Evolutionary conservation across 2,329 filamentous ascomycete genomes (phyloP), one percentile per base, ranked within the genome.

Genomic region (Bimuria novae-zelandiae): DNA sequence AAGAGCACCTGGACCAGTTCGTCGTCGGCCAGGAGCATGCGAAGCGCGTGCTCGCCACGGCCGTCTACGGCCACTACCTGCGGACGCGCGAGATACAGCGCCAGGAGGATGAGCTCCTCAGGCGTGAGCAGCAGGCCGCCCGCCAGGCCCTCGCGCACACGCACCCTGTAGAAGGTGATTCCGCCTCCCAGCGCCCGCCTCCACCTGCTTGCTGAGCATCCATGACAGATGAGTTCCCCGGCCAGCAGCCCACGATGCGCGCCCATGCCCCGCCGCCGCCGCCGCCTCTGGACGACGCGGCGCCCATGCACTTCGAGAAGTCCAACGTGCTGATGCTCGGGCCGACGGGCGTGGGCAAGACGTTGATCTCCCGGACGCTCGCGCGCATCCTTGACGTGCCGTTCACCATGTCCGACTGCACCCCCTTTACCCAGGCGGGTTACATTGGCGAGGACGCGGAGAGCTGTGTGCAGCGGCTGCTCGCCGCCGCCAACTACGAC

Each of bases 401-500:
- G 0, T 96, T 97, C 68, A 92, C 90, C 57, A 96, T 96, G 75
- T 93, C 90, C 56, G 93, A 97, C 74, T 97, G 93, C 74, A 97
- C 94, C 45, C 90, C 92, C 5, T 92, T 97, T 59, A 97, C 93
- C 0, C 93, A 97, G 76, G 93, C 93, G 4, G 93, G 94, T 22
- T 99, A 99, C 66, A 97, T 99, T 62, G 94, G 94, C 25, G 93
- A 97, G 69, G 94, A 99, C 70, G 93, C 93, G n/a, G 94, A 99
- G 70, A 88, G 90, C 0, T 97, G 93, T 64, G 91, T 99, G 35
- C 91, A 97, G 68, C 84, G 94, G 39, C 81, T 99, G 22, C 80
- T 99, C 8, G 89, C 95, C 50, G 92, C 95, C 54, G 87, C 93
- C 7, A 93, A 95, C 71, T 96, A 96, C 73, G 89, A 96, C 62